phyloP scores from a whole-genome alignment of 805 yeast species.

The Candida stauntonica region DNA sequence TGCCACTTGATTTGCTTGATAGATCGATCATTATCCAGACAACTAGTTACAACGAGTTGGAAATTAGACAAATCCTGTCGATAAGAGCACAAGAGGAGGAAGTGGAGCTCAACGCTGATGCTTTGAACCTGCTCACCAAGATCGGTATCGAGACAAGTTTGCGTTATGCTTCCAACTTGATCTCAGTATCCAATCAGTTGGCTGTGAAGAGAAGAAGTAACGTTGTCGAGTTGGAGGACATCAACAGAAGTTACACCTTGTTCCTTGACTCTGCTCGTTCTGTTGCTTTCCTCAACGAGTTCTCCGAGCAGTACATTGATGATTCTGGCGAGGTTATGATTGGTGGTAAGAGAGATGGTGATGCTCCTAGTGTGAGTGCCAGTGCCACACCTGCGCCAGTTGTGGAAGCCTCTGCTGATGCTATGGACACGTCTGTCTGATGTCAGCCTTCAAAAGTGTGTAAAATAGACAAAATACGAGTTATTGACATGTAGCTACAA shows the following conservation, averaged over 20 bases:
- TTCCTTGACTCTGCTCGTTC: conserved; percentile 89
- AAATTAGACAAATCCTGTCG: conserved; percentile 77
- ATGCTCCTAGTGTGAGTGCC: conserved; percentile 31
- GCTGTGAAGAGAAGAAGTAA: conserved; percentile 75
- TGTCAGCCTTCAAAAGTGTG: neutral
- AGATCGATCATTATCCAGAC: conserved; percentile 92
- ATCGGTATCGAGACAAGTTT: conserved; percentile 87
- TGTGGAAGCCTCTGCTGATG: conserved; percentile 26
- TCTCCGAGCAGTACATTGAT: conserved; percentile 64
- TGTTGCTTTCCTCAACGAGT: conserved; percentile 76
- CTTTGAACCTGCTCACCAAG: conserved; percentile 80
- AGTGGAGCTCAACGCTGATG: conserved; percentile 76
- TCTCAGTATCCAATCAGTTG: conserved; percentile 84
- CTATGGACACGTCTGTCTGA: conserved; percentile 36
- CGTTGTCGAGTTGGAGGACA: conserved; percentile 70
- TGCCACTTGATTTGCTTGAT: conserved; percentile 91
- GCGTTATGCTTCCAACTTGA: conserved; percentile 88
- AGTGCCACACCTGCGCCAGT: conserved; percentile 33
- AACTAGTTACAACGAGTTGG: conserved; percentile 68
- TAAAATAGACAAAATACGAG: neutral
- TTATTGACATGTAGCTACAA: too few relatives aligned
- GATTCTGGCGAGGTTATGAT: conserved; percentile 71
- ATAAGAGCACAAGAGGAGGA: conserved; percentile 95
- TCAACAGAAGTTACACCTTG: conserved; percentile 80
- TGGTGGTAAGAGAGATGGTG: conserved; percentile 30